Conservation (phyloP, 2,329 filamentous ascomycete species). For the Beauveria asiatica region DNA sequence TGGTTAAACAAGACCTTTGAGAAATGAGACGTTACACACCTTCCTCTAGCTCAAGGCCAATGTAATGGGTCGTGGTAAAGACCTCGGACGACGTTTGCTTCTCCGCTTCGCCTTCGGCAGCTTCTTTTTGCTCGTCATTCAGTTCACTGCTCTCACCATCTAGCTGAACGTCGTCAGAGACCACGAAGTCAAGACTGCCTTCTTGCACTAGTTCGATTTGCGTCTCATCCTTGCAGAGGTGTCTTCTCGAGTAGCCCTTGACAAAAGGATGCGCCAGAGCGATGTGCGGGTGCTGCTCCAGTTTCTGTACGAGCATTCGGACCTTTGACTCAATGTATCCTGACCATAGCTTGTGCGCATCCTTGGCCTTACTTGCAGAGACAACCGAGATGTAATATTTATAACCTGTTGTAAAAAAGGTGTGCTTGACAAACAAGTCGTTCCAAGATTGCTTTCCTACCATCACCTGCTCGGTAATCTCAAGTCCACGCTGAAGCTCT, state of each 20-base stretch:
- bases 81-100: slow-evolving; percentile 36
- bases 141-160: slow-evolving; percentile 16
- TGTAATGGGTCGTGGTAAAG: slow-evolving; percentile 90
- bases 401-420: slow-evolving; percentile 87
- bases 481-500: slow-evolving; percentile 69
- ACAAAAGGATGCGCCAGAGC: slow-evolving; percentile 83
- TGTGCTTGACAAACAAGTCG: slow-evolving; percentile 80
- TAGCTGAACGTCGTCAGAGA: slow-evolving; percentile 29
- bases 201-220: slow-evolving; percentile 46
- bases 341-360: slow-evolving; percentile 79
- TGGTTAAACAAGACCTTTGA: neutral
- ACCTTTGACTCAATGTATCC: slow-evolving; percentile 92
- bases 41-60: slow-evolving; percentile 72
- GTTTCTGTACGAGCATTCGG: slow-evolving; percentile 69
- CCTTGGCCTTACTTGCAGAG: slow-evolving; percentile 71
- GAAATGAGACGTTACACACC: slow-evolving; percentile 41
- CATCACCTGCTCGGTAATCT: slow-evolving; percentile 75
- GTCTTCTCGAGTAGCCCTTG: slow-evolving; percentile 80
- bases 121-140: slow-evolving; percentile 40
- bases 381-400: slow-evolving; percentile 93
- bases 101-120: slow-evolving; percentile 37
- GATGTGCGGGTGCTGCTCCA: slow-evolving; percentile 75
- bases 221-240: slow-evolving; percentile 53
- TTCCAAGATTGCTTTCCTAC: slow-evolving; percentile 71
- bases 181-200: slow-evolving; percentile 40